These are phyloP conservation scores for Echium plantagineum DNA, from an alignment of 257 asterid genomes.

Conservation along the genomic window DNA sequence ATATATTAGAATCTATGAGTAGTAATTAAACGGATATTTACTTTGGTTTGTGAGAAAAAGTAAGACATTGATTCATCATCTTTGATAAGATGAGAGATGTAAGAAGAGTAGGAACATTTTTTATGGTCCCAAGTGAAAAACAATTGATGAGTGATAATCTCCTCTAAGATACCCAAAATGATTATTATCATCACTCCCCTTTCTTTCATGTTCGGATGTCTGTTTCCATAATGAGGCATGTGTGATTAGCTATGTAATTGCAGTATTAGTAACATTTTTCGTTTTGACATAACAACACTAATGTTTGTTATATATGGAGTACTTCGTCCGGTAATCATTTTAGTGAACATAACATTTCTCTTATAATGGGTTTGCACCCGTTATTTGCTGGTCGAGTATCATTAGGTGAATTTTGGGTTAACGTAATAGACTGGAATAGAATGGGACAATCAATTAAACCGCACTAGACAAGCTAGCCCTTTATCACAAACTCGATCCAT, in stretches of 20 bases:
- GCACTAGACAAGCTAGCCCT: no score
- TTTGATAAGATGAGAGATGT: slow-evolving; percentile 22
- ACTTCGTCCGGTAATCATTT: no score
- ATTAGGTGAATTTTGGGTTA: no score
- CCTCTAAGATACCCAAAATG: slow-evolving; percentile 37
- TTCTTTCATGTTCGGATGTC: slow-evolving; percentile 33
- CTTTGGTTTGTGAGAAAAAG: slow-evolving; percentile 16
- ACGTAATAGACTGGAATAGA: no score
- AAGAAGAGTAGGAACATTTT: slow-evolving; percentile 41
- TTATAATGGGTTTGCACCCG: no score
- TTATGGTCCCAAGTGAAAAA: slow-evolving; percentile 41
- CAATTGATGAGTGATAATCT: slow-evolving; percentile 65
- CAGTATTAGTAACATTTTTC: not conserved
- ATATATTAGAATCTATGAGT: slow-evolving; percentile 3
- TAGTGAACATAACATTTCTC: no score
- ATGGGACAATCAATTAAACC: no score
- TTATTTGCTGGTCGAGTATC: no score
- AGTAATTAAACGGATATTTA: not conserved
- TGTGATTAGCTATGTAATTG: not conserved
- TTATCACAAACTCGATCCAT: no score
- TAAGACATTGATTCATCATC: slow-evolving; percentile 25
- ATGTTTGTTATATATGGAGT: no score
- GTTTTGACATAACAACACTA: no score
- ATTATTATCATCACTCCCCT: slow-evolving; percentile 24
- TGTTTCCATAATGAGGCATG: slow-evolving; percentile 42